Conservation (phyloP, 371 early-diverging fungal species). For the Apophysomyces elegans region DNA sequence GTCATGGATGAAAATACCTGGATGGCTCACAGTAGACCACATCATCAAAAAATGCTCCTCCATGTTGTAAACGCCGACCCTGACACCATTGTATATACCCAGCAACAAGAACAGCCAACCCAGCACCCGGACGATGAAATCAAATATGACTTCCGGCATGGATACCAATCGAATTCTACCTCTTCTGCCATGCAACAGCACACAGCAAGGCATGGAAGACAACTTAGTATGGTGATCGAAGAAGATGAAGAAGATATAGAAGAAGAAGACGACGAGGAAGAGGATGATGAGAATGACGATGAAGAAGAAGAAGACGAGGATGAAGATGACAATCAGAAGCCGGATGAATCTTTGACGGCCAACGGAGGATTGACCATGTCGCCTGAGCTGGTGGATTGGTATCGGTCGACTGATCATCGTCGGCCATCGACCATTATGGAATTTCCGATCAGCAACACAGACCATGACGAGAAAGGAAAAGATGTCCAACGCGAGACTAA, state of each 20-base stretch:
- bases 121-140: not conserved
- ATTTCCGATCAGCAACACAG: slow-evolving; percentile 14
- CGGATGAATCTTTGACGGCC: not conserved
- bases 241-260: slow-evolving; percentile 14
- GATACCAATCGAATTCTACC: slow-evolving; percentile 2
- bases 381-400: slow-evolving; percentile 41
- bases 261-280: slow-evolving; percentile 2
- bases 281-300: slow-evolving; percentile 13
- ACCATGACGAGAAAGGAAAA: slow-evolving; percentile 10
- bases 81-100: slow-evolving; percentile 9
- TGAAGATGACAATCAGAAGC: slow-evolving; percentile 13
- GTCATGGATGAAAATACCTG: slow-evolving; percentile 52
- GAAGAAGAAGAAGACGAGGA: not conserved
- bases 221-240: slow-evolving; percentile 9
- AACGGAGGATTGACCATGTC: slow-evolving; percentile 33
- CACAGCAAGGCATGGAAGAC: slow-evolving; percentile 23
- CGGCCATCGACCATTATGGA: slow-evolving; percentile 15
- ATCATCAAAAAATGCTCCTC: slow-evolving; percentile 21
- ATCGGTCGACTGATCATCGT: slow-evolving; percentile 32
- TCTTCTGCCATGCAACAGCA: not conserved
- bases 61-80: slow-evolving; percentile 35
- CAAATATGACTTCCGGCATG: slow-evolving; percentile 19
- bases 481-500: not conserved
- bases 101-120: slow-evolving; percentile 1
- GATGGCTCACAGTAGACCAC: slow-evolving; percentile 38